A percentile compares a stretch with the other conserved stretches of the same genome.
Conservation (phyloP, 345 rosid species). For the Xanthoceras sorbifolium region DNA sequence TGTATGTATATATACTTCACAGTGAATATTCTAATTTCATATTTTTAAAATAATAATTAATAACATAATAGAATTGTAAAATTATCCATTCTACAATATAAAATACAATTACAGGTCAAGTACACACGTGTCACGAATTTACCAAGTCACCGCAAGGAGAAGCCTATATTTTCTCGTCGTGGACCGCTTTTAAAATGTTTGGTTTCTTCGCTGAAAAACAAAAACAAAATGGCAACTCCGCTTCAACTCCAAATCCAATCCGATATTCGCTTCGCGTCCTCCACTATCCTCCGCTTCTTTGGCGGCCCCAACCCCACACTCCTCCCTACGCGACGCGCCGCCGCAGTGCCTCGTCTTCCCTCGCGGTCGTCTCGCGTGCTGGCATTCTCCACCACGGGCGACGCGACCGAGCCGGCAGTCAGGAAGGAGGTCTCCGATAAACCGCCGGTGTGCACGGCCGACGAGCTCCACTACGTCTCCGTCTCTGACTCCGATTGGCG, state of each 20-base stretch:
- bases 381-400: conserved; percentile 36
- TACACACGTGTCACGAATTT: no score
- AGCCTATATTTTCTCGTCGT: no score
- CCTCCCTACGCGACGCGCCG: conserved; percentile 18
- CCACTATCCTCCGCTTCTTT: conserved; percentile 27
- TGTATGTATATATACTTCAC: no score
- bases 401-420: conserved; percentile 19
- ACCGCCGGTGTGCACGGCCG: conserved; percentile 81
- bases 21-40: no score
- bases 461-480: conserved; percentile 84
- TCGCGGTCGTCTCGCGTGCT: conserved; percentile 16
- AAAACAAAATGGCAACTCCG: neutral
- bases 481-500: conserved; percentile 78
- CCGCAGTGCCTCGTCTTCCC: conserved; percentile 12
- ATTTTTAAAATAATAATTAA: no score
- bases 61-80: no score
- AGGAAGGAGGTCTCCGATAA: conserved; percentile 39
- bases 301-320: conserved; percentile 11
- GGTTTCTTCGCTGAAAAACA: neutral
- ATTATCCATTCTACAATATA: no score
- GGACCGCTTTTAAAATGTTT: no score
- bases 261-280: conserved; percentile 40
- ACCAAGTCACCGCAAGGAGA: no score
- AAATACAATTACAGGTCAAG: no score
- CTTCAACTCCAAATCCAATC: conserved; percentile 24